Evolutionary conservation across 1,284 basidiomycete genomes (phyloP).

Genomic region (Apiotrichum akiyoshidainum): DNA sequence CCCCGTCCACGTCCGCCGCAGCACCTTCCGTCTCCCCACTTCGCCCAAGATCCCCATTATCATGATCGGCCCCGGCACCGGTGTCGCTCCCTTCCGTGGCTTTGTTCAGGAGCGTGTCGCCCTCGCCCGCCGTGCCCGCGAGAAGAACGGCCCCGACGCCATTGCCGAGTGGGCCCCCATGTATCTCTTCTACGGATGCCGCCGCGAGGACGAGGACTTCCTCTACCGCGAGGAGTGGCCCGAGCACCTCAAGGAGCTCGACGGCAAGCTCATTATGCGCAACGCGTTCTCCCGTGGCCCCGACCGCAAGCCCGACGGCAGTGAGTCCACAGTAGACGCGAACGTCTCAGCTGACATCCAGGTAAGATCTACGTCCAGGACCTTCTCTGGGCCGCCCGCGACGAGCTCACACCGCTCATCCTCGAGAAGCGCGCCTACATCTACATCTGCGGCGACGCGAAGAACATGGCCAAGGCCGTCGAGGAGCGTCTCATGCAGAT

Average conservation of each 20-base stretch:
- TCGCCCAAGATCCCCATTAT: conserved; percentile 97
- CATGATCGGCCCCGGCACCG: conserved; percentile 97
- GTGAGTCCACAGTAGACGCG: too few relatives aligned
- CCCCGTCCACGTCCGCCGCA: conserved; percentile 88
- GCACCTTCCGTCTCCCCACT: conserved; percentile 93
- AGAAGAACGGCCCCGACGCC: conserved; percentile 84
- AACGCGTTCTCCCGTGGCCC: conserved; percentile 83
- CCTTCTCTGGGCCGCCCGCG: conserved; percentile 76
- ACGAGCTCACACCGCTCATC: conserved; percentile 79
- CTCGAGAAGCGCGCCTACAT: conserved; percentile 89
- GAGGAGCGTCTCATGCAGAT: conserved; percentile 81
- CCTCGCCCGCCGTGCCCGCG: conserved; percentile 84
- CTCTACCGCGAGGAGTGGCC: conserved; percentile 95
- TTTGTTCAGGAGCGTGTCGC: conserved; percentile 97
- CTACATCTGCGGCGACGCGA: conserved; percentile 94
- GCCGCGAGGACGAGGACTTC: conserved; percentile 81
- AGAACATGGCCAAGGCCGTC: conserved; percentile 91
- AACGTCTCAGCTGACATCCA: too few relatives aligned
- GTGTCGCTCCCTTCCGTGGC: conserved; percentile 97
- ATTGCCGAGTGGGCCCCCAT: conserved; percentile 93
- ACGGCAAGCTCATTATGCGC: conserved; percentile 85
- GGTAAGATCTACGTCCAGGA: conserved; percentile 96
- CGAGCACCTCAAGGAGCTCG: conserved; percentile 75
- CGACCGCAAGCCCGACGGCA: conserved; percentile 72
- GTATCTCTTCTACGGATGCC: conserved; percentile 92